A percentile compares a stretch with the other conserved stretches of the same genome.
Evolutionary conservation across 176 grass and related monocot genomes (phyloP).

Genomic region (Musa acuminata): DNA sequence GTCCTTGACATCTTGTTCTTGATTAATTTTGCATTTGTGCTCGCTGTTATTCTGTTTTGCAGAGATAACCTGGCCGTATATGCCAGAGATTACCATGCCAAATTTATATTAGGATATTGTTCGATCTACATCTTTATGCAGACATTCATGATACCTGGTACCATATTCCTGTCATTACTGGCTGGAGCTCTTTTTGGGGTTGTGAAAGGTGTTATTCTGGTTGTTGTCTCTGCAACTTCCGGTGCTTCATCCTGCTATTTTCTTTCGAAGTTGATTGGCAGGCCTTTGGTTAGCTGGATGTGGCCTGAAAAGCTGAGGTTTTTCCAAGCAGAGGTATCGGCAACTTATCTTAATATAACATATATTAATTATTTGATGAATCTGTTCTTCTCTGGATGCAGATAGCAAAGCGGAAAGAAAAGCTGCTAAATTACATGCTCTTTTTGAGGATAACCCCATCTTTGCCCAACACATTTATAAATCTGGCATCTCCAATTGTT

Average conservation of each 20-base stretch:
- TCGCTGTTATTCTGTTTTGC: slow-evolving; percentile 31
- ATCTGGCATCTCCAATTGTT: slow-evolving; percentile 96
- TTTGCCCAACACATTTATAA: slow-evolving; percentile 96
- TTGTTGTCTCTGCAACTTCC: slow-evolving; percentile 85
- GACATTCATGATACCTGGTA: slow-evolving; percentile 98
- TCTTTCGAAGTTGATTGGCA: slow-evolving; percentile 90
- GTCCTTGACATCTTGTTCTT: slow-evolving; percentile 3
- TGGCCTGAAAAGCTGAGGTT: slow-evolving; percentile 89
- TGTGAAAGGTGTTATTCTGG: slow-evolving; percentile 67
- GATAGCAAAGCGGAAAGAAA: slow-evolving; percentile 87
- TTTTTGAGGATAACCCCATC: slow-evolving; percentile 98
- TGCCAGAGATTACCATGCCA: slow-evolving; percentile 70
- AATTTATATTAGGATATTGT: slow-evolving; percentile 95
- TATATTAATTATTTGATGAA: neutral
- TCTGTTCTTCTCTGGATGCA: slow-evolving; percentile 34
- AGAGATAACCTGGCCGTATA: slow-evolving; percentile 93
- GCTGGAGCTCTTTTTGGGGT: slow-evolving; percentile 97
- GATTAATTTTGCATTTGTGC: neutral
- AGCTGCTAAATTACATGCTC: slow-evolving; percentile 95
- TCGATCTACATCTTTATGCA: slow-evolving; percentile 99
- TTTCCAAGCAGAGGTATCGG: slow-evolving; percentile 88
- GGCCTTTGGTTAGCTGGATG: slow-evolving; percentile 75
- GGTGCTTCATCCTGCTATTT: slow-evolving; percentile 92
- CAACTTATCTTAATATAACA: slow-evolving; percentile 10
- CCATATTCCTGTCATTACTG: slow-evolving; percentile 98